Base-by-base conservation (phyloP, 2,329 filamentous ascomycete species). In the Eutypella sp. region DNA sequence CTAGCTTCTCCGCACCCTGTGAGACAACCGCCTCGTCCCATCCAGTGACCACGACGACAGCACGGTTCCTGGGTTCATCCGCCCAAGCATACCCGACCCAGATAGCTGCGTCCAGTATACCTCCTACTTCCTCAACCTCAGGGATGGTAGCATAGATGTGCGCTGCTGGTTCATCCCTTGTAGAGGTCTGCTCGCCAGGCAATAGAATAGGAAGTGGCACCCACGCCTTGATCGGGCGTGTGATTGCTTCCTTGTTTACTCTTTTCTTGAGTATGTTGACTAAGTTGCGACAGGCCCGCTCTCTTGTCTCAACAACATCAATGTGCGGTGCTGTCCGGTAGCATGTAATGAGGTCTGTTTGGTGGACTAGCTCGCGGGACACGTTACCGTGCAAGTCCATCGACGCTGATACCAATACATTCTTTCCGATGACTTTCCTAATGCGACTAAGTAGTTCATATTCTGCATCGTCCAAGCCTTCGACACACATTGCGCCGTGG, bases 61-160 rank as follows among this genome's bases (percentile, higher is more conserved):
- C 75, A 6, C 71, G 66, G 47, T 78, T 76, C 18, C 75, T 66
- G 19, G 72, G 73, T 54, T 76, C 75, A 47, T 79, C 75, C 0
- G 75, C 75, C 75, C 75, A 78, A 1, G 75, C 70, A 50, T 79
- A 79, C 2, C 75, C 75, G 0, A 78, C 75, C 75, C 75, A 79
- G 23, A 78, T 67, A 0, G 73, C 73, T 0, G 74, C 75, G 52
- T 79, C 75, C 11, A 77, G 58, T 1, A 78, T 61, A 0, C 68
- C 70, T 0, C 65, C 52, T 8, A 50, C 47, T 0, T 61, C 61
- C 55, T 73, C 73, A 0, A 76, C 67, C 1, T 53, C 57, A 1
- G 73, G 66, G 1, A 79, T 67, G 0, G 71, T 66, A 2, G 62
- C 70, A 49, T 79, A 79, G 0, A 79, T 70, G 40, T 68, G 65